Conservation (phyloP, 2,329 filamentous ascomycete genomes). For the Scytalidium lignicola region DNA sequence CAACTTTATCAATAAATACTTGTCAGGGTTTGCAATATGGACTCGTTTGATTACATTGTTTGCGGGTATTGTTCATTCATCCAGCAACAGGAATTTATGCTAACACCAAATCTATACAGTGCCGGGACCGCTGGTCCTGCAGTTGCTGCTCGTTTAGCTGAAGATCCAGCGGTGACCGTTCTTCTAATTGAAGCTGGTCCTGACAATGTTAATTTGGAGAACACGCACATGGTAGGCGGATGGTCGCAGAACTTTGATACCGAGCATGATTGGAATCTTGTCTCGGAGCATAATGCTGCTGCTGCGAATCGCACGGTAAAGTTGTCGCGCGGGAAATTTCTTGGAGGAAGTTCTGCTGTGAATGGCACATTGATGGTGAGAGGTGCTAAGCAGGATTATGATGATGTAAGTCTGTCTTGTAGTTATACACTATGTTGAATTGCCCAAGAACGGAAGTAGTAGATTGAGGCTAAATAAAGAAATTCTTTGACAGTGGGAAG, state of each 20-base stretch:
- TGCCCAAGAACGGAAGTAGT: too few relatives aligned
- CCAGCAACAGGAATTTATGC: background rate
- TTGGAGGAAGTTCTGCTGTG: constrained; percentile 48
- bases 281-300: background rate
- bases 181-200: background rate
- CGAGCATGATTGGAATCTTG: background rate
- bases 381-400: constrained; percentile 55
- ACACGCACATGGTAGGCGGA: background rate
- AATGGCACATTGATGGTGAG: constrained; percentile 51
- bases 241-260: background rate
- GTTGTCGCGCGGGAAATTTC: constrained; percentile 44
- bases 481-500: background rate
- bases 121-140: background rate
- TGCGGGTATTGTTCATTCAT: background rate
- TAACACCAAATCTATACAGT: background rate
- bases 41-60: background rate
- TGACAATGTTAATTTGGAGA: background rate
- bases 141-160: background rate
- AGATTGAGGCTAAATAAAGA: too few relatives aligned
- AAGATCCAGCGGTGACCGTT: background rate
- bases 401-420: constrained; percentile 32
- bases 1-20: too few relatives aligned
- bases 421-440: too few relatives aligned
- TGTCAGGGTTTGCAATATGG: background rate
- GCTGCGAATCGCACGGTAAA: constrained; percentile 35